Percentiles rank a stretch among this genome's conserved stretches.
phyloP scores from a whole-genome alignment of 2,329 filamentous ascomycete genomes.

The Fusarium sambucinum region DNA sequence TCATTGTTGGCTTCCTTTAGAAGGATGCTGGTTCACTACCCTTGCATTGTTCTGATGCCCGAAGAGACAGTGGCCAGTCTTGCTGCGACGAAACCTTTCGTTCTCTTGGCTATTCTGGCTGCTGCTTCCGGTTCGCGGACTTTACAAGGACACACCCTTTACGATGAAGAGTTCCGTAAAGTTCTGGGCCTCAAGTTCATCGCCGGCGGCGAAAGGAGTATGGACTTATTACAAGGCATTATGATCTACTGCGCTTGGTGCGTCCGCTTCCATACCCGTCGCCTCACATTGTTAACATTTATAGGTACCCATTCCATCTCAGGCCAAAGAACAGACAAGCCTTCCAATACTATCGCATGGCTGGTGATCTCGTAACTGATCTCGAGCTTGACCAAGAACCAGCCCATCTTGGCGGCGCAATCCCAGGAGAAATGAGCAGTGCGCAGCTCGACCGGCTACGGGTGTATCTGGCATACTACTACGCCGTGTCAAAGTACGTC shows the following conservation, averaged over 20 bases:
- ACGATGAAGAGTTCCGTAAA: constrained; percentile 70
- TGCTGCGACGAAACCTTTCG: constrained; percentile 62
- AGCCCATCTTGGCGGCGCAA: constrained; percentile 9
- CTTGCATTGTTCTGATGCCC: constrained; percentile 57
- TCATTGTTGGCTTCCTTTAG: constrained; percentile 60
- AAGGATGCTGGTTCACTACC: constrained; percentile 59
- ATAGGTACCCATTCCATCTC: constrained; percentile 67
- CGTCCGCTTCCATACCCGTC: constrained; percentile 16
- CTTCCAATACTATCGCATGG: constrained; percentile 65
- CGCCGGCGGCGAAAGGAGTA: constrained; percentile 66
- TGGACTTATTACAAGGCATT: constrained; percentile 69
- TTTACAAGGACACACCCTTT: constrained; percentile 64
- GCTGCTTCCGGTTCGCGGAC: constrained; percentile 61
- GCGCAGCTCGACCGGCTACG: constrained; percentile 58
- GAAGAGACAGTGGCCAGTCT: constrained; percentile 59
- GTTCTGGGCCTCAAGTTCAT: constrained; percentile 68
- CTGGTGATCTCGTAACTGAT: constrained; percentile 62
- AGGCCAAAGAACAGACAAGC: constrained; percentile 64
- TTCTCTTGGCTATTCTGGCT: constrained; percentile 66
- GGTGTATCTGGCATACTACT: constrained; percentile 61
- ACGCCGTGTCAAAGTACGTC: constrained; percentile 57
- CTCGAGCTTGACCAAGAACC: constrained; percentile 61
- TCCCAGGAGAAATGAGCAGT: constrained; percentile 11
- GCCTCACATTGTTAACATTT: neutral
- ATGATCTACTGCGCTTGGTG: constrained; percentile 70